Percentiles rank a stretch among this genome's conserved stretches.
These are phyloP conservation scores for Conticribra guillardii DNA, from an alignment of 108 stramenopile species.

Conservation along the genomic window DNA sequence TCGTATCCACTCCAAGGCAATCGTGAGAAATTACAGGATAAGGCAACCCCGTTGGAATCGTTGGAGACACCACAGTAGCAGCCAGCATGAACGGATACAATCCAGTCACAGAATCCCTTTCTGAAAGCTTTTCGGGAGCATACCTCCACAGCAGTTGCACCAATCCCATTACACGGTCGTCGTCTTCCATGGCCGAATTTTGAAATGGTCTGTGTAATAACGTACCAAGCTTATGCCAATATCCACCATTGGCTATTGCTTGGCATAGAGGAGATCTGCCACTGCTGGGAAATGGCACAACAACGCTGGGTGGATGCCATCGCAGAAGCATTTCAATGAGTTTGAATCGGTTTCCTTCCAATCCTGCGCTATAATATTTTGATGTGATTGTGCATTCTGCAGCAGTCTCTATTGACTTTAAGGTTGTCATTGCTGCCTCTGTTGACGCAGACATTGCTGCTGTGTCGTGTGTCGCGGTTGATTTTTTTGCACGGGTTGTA, in stretches of 20 bases:
- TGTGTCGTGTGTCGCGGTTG: background rate
- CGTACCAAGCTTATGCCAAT: slow-evolving; percentile 23
- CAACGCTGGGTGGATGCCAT: slow-evolving; percentile 33
- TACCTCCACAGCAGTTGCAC: slow-evolving; percentile 21
- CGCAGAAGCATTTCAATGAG: slow-evolving; percentile 14
- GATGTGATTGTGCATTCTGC: background rate
- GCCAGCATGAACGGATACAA: slow-evolving; percentile 78
- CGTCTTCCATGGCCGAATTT: background rate
- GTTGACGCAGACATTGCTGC: background rate
- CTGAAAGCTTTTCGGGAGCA: slow-evolving; percentile 15
- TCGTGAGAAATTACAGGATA: background rate
- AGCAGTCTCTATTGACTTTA: background rate
- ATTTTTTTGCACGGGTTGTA: background rate
- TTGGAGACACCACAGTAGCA: slow-evolving; percentile 30
- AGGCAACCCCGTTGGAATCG: background rate
- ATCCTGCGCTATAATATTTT: background rate
- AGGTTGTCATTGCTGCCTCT: background rate
- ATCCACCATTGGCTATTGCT: slow-evolving; percentile 21
- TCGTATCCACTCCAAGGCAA: slow-evolving; percentile 13
- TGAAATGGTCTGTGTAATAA: background rate
- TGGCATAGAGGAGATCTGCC: slow-evolving; percentile 30
- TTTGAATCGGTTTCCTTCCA: slow-evolving; percentile 25
- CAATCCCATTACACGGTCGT: slow-evolving; percentile 12
- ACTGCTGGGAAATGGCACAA: slow-evolving; percentile 12
- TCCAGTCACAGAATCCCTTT: slow-evolving; percentile 50